Base-by-base conservation (phyloP, 2,329 filamentous ascomycete genomes). In the Blastomyces parvus region DNA sequence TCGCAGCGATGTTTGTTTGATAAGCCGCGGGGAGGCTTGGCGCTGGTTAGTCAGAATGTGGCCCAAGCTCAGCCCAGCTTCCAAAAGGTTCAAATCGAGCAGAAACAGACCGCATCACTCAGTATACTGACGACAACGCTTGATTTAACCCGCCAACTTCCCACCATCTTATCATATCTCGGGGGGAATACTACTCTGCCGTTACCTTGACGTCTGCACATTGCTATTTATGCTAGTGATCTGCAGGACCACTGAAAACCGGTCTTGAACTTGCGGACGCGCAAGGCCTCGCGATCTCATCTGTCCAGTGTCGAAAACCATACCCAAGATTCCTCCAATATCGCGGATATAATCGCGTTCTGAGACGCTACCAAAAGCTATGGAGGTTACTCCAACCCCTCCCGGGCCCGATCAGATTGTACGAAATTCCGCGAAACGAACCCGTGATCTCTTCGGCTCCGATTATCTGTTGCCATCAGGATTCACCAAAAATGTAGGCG, bases 371-470 rank as follows among this genome's bases (percentile, higher is more conserved):
- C 52, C 57, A 36, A 53, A 42, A 62, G 71, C 33, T 61, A 76
- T 75, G 74, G 73, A 74, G 53, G 66, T 70, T n/a, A 52, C 69
- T 48, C 52, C 30, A 33, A 19, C 55, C 25, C n/a, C 55, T 19
- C n/a, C 61, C 14, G n/a, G 63, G 2, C 60, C 60, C 14, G 74
- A 76, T 19, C 71, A 77, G 60, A 73, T 75, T 58, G 75, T 78
- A 60, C 76, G 75, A 67, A 69, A 65, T 9, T 78, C 78, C 25
- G 72, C 77, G 22, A 80, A 80, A 70, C 74, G 78, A 22, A 80
- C 79, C 9, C 74, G 75, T 59, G 76, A 79, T 46, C 74, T 81
- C 38, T 81, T 81, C 65, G 79, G 79, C 33, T 64, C 76, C 48
- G 78, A 80, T 66, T 81, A 80, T 65, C 72, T 79, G 48, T 74